A percentile compares a stretch with the other conserved stretches of the same genome.
These are phyloP conservation scores for Clonostachys rhizophaga DNA, from an alignment of 2,329 filamentous ascomycete species.

Conservation along the genomic window DNA sequence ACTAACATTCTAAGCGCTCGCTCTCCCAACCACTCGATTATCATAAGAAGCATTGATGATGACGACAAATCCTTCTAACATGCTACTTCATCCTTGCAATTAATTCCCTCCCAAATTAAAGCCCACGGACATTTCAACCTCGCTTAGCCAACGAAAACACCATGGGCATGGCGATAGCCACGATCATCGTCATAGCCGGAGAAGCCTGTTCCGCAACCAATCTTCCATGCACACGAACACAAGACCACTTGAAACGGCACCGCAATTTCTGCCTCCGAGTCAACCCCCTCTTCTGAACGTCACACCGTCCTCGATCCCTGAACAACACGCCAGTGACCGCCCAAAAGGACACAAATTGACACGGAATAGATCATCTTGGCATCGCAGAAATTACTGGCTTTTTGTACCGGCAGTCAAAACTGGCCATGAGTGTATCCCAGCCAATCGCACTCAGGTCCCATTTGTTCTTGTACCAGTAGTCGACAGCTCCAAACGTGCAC, in stretches of 20 bases:
- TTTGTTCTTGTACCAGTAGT: slow-evolving; percentile 39
- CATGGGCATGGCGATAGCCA: slow-evolving; percentile 6
- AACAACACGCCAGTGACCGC: too few species aligned
- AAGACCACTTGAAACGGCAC: slow-evolving; percentile 12
- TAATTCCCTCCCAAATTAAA: too few species aligned
- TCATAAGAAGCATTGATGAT: too few species aligned
- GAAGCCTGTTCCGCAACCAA: slow-evolving; percentile 15
- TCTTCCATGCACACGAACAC: slow-evolving; percentile 12
- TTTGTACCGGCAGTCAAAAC: slow-evolving; percentile 23
- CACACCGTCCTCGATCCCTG: too few species aligned
- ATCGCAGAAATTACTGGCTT: neutral
- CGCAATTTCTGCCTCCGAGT: slow-evolving; percentile 26
- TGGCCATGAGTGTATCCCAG: slow-evolving; percentile 34
- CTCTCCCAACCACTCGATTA: too few species aligned
- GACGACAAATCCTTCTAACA: too few species aligned
- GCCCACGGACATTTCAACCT: too few species aligned
- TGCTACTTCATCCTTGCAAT: too few species aligned
- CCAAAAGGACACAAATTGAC: neutral
- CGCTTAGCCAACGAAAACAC: too few species aligned
- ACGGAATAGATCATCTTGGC: neutral
- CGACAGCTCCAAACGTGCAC: slow-evolving; percentile 44
- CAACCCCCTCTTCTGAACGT: slow-evolving; percentile 39
- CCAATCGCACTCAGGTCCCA: slow-evolving; percentile 36
- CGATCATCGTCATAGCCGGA: slow-evolving; percentile 15
- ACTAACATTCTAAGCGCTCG: too few species aligned